Conservation (phyloP, 2,329 filamentous ascomycete species). For the Colletotrichum gloeosporioides region DNA sequence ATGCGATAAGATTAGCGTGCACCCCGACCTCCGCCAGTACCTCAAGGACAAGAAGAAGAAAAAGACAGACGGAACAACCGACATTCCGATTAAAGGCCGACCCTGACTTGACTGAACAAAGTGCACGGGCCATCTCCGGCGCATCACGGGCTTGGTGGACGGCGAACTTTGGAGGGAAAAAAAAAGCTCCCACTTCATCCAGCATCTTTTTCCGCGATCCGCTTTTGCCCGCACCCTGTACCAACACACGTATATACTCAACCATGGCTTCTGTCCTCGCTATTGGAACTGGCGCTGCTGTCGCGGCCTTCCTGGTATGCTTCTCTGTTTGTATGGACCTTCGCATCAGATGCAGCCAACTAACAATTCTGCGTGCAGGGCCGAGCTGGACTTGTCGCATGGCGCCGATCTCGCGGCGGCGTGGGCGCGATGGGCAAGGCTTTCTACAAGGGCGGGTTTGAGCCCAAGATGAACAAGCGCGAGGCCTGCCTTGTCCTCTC, state of each 20-base stretch:
- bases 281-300: conserved; percentile 53
- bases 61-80: not conserved
- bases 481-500: conserved; percentile 92
- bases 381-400: conserved; percentile 88
- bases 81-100: not conserved
- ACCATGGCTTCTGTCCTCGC: conserved; percentile 50
- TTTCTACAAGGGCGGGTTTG: conserved; percentile 99
- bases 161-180: not conserved
- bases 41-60: not conserved
- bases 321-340: not conserved
- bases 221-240: not conserved
- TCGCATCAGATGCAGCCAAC: not conserved
- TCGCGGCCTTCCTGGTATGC: conserved; percentile 57
- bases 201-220: not conserved
- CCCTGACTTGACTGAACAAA: not conserved
- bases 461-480: conserved; percentile 89
- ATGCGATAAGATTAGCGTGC: not conserved
- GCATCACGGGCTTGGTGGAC: not conserved
- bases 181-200: not conserved
- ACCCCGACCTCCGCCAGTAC: not conserved
- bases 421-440: conserved; percentile 84
- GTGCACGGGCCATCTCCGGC: not conserved
- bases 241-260: not conserved
- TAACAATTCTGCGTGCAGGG: conserved; percentile 60
- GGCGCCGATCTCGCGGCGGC: conserved; percentile 80